phyloP scores from a whole-genome alignment of 805 yeast species.

The Myxozyma monticola region DNA sequence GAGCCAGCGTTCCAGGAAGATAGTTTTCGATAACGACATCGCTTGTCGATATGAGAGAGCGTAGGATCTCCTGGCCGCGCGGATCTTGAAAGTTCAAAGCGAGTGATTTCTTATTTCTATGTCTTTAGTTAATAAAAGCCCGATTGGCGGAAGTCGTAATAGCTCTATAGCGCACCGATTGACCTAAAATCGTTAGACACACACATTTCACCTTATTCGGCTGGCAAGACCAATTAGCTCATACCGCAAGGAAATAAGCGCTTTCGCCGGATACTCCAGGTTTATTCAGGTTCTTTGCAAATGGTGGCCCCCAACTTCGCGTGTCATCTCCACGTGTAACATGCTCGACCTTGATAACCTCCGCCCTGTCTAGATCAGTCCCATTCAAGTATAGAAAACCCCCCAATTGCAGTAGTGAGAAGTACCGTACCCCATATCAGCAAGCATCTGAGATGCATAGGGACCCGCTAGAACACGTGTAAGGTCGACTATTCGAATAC shows the following conservation, averaged over 20 bases:
- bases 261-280: constrained; percentile 38
- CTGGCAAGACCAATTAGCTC: no score
- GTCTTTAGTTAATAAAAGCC: not conserved
- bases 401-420: not conserved
- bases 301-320: constrained; percentile 49
- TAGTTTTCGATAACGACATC: constrained; percentile 45
- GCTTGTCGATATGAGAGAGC: constrained; percentile 35
- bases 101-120: constrained; percentile 43
- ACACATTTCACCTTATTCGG: not conserved
- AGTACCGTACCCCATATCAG: constrained; percentile 40
- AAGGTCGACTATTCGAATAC: constrained; percentile 42
- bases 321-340: constrained; percentile 47
- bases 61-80: constrained; percentile 40
- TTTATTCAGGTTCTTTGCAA: constrained; percentile 33
- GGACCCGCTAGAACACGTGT: constrained; percentile 49
- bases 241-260: constrained; percentile 44
- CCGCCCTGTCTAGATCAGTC: constrained; percentile 44
- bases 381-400: not conserved
- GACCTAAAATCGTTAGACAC: constrained; percentile 1
- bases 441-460: constrained; percentile 43
- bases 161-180: constrained; percentile 11
- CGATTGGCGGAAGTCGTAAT: not conserved
- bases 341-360: constrained; percentile 45
- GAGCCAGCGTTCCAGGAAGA: constrained; percentile 42
- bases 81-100: constrained; percentile 41